Conservation (phyloP, 2,329 filamentous ascomycete species). For the Botrytis aclada region DNA sequence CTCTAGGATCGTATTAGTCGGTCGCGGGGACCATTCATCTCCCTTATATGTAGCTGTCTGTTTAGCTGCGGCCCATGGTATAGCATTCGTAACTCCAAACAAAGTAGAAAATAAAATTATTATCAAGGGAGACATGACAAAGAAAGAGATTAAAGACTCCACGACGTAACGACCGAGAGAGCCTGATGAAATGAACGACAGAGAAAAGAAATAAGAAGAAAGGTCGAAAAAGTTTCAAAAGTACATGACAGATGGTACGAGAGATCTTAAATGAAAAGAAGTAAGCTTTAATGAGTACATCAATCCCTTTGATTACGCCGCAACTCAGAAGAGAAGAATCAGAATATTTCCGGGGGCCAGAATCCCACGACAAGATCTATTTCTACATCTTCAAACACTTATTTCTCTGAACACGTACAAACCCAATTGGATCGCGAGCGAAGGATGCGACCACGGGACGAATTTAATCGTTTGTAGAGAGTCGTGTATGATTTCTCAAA, state of each 20-base stretch:
- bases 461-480: constrained; percentile 3
- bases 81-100: constrained; percentile 27
- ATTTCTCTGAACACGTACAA: background rate
- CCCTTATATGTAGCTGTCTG: constrained; percentile 30
- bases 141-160: constrained; percentile 24
- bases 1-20: constrained; percentile 28
- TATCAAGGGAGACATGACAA: constrained; percentile 34
- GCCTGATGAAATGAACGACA: constrained; percentile 4
- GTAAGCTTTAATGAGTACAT: constrained; percentile 1
- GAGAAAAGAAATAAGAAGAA: background rate
- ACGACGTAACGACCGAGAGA: background rate
- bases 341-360: constrained; percentile 1
- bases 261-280: constrained; percentile 7
- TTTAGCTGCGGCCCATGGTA: constrained; percentile 31
- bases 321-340: background rate
- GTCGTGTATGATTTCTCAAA: background rate
- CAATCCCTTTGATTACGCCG: constrained; percentile 8
- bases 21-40: constrained; percentile 33
- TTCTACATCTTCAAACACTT: constrained; percentile 7
- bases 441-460: constrained; percentile 14
- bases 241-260: background rate
- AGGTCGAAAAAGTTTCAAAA: constrained; percentile 10
- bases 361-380: constrained; percentile 15
- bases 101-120: constrained; percentile 28
- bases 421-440: constrained; percentile 7